Evolutionary conservation across 176 grass and related monocot genomes (phyloP).

Genomic region (Cenchrus fungigraminus): DNA sequence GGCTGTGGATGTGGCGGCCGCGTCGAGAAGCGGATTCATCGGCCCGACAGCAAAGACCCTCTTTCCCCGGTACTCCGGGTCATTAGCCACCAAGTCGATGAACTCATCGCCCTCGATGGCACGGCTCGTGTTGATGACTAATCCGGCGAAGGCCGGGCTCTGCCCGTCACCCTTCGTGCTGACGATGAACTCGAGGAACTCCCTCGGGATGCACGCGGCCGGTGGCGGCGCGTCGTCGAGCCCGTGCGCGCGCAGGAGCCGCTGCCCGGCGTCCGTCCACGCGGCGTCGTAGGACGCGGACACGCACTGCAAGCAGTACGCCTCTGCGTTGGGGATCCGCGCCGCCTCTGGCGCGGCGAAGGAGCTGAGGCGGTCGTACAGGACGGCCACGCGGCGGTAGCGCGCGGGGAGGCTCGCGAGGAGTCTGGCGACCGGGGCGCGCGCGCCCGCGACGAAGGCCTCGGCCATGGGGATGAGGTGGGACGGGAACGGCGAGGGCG

Average conservation of each 20-base stretch:
- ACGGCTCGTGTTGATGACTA: slow-evolving; percentile 43
- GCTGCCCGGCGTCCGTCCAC: slow-evolving; percentile 1
- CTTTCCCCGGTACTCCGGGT: slow-evolving; percentile 36
- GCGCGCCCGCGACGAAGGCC: slow-evolving; percentile 3
- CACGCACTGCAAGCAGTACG: slow-evolving; percentile 38
- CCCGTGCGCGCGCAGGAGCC: slow-evolving; percentile 16
- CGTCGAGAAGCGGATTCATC: slow-evolving; percentile 45
- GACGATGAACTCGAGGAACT: slow-evolving; percentile 31
- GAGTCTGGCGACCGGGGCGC: background rate
- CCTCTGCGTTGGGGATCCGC: slow-evolving; percentile 15
- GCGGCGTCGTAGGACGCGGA: slow-evolving; percentile 1
- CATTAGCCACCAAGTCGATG: slow-evolving; percentile 39
- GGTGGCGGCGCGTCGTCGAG: background rate
- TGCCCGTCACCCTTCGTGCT: background rate
- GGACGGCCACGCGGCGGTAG: slow-evolving; percentile 38
- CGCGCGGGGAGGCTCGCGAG: slow-evolving; percentile 7
- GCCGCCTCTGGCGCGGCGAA: slow-evolving; percentile 37
- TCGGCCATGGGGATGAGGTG: background rate
- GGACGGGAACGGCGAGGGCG: background rate
- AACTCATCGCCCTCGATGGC: slow-evolving; percentile 43
- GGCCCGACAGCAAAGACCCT: slow-evolving; percentile 70
- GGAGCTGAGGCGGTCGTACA: slow-evolving; percentile 39
- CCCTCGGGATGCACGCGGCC: slow-evolving; percentile 10
- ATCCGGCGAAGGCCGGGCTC: slow-evolving; percentile 4
- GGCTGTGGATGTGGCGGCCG: background rate